These are phyloP conservation scores for Didymella keratinophila DNA, from an alignment of 2,329 filamentous ascomycete genomes.

Conservation along the genomic window DNA sequence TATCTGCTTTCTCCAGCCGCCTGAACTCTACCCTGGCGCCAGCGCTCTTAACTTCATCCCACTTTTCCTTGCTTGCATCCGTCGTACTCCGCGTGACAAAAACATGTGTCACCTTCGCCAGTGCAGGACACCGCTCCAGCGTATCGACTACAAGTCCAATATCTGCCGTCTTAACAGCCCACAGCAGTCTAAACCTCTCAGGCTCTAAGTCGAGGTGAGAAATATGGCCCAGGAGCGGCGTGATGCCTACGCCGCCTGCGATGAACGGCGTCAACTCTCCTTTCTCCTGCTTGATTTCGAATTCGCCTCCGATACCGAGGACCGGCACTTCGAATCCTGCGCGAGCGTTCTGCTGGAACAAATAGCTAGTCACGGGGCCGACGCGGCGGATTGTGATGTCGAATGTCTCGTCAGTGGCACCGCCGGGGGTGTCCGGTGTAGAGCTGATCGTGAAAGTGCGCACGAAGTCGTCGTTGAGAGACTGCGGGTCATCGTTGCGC, in stretches of 20 bases:
- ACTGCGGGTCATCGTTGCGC: slow-evolving; percentile 79
- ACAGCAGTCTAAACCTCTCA: slow-evolving; percentile 65
- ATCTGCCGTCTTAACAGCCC: slow-evolving; percentile 71
- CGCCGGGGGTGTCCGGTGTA: slow-evolving; percentile 21
- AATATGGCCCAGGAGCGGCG: slow-evolving; percentile 69
- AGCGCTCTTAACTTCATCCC: slow-evolving; percentile 39
- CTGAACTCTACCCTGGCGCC: slow-evolving; percentile 52
- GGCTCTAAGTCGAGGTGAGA: neutral
- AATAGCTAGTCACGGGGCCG: slow-evolving; percentile 71
- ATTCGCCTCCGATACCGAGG: slow-evolving; percentile 76
- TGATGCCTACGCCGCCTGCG: slow-evolving; percentile 83
- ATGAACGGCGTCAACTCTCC: slow-evolving; percentile 64
- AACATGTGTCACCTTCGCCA: slow-evolving; percentile 64
- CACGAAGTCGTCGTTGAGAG: slow-evolving; percentile 84
- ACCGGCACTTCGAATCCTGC: slow-evolving; percentile 69
- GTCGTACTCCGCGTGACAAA: slow-evolving; percentile 67
- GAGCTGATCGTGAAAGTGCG: slow-evolving; percentile 84
- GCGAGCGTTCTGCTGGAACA: slow-evolving; percentile 66
- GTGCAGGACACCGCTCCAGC: slow-evolving; percentile 60
- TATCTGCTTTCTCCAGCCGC: slow-evolving; percentile 58
- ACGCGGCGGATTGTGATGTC: slow-evolving; percentile 76
- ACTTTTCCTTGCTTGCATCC: slow-evolving; percentile 35
- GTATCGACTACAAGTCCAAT: slow-evolving; percentile 67
- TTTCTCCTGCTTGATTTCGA: slow-evolving; percentile 53
- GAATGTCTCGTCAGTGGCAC: slow-evolving; percentile 57